Conservation (phyloP, 805 yeast genomes). For the Brettanomyces naardenensis region DNA sequence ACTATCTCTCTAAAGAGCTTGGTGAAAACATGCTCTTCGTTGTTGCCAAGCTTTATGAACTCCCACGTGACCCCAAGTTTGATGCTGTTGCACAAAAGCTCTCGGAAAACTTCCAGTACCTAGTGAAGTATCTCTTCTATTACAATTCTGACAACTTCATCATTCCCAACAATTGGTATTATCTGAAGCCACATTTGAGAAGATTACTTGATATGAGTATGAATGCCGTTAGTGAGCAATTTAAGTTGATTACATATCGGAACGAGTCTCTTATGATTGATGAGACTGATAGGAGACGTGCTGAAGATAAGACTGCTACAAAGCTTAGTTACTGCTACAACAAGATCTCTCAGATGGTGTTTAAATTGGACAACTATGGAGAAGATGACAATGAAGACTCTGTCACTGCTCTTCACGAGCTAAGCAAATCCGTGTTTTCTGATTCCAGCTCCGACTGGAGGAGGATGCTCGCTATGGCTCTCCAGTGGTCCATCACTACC, state of each 20-base stretch:
- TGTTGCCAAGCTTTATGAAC: conserved; percentile 14
- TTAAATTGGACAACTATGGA: conserved; percentile 21
- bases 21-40: conserved; percentile 46
- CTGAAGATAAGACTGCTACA: not conserved
- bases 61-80: conserved; percentile 7
- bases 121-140: conserved; percentile 36
- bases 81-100: conserved; percentile 12
- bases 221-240: conserved; percentile 34
- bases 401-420: conserved; percentile 7
- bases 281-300: conserved; percentile 13
- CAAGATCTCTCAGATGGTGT: conserved; percentile 15
- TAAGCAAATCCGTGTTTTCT: conserved; percentile 19
- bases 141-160: conserved; percentile 53
- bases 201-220: conserved; percentile 28
- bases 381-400: not conserved
- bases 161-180: conserved; percentile 55
- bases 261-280: conserved; percentile 65
- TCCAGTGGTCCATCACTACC: conserved; percentile 25
- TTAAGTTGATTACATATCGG: conserved; percentile 54
- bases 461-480: conserved; percentile 12
- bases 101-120: conserved; percentile 21
- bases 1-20: conserved; percentile 54
- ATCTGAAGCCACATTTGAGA: conserved; percentile 40
- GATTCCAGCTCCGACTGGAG: conserved; percentile 21
- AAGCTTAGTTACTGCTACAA: conserved; percentile 6